phyloP scores from a whole-genome alignment of 23 red algal genomes.

The Gracilariopsis chorda region DNA sequence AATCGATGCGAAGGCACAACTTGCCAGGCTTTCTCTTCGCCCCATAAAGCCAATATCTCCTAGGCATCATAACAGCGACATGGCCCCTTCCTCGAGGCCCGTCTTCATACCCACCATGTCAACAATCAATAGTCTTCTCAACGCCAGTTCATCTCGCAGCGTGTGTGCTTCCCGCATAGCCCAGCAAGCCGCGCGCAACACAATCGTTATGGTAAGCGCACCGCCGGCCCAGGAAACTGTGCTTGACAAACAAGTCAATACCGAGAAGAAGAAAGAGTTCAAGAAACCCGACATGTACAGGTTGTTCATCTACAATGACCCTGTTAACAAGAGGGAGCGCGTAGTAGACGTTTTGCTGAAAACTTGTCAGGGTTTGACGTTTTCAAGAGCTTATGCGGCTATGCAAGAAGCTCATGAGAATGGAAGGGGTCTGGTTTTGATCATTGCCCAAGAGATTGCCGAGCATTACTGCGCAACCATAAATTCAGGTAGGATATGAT shows the following conservation, averaged over 20 bases:
- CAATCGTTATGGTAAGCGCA: background rate
- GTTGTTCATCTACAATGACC: constrained; percentile 74
- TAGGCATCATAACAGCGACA: no score
- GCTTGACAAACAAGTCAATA: constrained; percentile 25
- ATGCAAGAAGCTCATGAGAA: constrained; percentile 82
- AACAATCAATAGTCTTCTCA: background rate
- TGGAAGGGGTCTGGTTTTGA: constrained; percentile 58
- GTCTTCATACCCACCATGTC: constrained; percentile 8
- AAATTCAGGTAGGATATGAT: constrained; percentile 50
- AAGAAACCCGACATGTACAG: constrained; percentile 60
- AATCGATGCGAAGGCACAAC: no score
- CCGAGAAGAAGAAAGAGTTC: constrained; percentile 20
- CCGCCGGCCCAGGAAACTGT: background rate
- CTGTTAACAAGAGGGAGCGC: constrained; percentile 60
- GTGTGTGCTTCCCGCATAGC: constrained; percentile 10
- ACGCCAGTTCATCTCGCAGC: constrained; percentile 18
- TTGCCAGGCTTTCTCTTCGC: no score
- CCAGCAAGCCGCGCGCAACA: background rate
- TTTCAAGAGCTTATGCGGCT: constrained; percentile 63
- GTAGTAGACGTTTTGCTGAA: constrained; percentile 64
- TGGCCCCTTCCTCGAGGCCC: background rate
- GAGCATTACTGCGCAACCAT: constrained; percentile 71
- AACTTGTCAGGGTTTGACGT: constrained; percentile 49
- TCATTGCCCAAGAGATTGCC: constrained; percentile 69
- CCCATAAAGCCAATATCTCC: no score